These are phyloP conservation scores for Termitomyces sp. DNA, from an alignment of 768 basidiomycete genomes.

Conservation along the genomic window DNA sequence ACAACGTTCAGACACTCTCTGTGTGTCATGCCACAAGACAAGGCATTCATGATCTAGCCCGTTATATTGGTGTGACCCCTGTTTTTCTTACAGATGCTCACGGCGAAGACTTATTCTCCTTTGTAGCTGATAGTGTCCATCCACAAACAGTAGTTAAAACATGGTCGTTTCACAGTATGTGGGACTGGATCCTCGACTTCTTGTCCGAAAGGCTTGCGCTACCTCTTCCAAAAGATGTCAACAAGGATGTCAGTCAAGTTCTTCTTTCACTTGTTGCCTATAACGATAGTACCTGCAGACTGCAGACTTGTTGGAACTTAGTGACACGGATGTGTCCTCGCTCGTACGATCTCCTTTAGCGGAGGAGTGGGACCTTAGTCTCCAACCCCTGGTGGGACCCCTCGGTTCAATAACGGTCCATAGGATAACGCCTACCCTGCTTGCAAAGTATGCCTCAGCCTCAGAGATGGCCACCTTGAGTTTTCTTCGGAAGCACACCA, in stretches of 20 bases:
- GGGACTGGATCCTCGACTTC: background rate
- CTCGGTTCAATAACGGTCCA: background rate
- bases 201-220: background rate
- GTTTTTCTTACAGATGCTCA: background rate
- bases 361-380: background rate
- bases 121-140: background rate
- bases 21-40: background rate
- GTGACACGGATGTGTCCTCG: background rate
- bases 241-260: background rate
- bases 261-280: background rate
- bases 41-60: background rate
- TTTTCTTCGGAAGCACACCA: background rate
- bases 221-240: background rate
- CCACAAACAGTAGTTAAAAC: background rate
- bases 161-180: background rate
- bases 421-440: slow-evolving; percentile 1
- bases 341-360: background rate
- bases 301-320: background rate
- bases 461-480: background rate
- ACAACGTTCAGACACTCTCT: background rate
- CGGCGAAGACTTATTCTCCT: background rate
- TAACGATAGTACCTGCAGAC: background rate
- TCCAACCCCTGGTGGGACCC: background rate
- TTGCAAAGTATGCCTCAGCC: background rate
- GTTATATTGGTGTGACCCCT: background rate